Percentiles rank a stretch among this genome's conserved stretches.
phyloP scores from a whole-genome alignment of 2,329 filamentous ascomycete genomes.

The Fusarium tupiense region DNA sequence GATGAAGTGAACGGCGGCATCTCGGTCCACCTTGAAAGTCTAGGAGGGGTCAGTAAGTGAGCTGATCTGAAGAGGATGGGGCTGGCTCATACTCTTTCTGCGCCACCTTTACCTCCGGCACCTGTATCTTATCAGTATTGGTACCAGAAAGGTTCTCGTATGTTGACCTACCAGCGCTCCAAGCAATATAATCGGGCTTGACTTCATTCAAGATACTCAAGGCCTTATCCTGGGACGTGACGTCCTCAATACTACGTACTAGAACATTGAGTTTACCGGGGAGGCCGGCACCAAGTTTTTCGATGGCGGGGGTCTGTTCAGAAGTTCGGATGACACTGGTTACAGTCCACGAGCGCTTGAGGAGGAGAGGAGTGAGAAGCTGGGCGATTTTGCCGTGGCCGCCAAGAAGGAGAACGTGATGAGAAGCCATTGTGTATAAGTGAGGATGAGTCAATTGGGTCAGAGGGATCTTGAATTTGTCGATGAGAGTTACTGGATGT shows the following conservation, averaged over 20 bases:
- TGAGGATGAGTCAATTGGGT: background rate
- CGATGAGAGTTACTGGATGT: background rate
- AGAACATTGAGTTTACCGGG: slow-evolving; percentile 74
- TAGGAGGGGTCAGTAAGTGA: slow-evolving; percentile 42
- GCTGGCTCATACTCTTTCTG: slow-evolving; percentile 53
- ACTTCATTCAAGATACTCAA: slow-evolving; percentile 69
- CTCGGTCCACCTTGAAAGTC: slow-evolving; percentile 68
- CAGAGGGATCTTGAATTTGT: background rate
- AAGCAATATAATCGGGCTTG: slow-evolving; percentile 73
- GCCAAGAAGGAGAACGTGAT: slow-evolving; percentile 76
- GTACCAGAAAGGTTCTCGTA: background rate
- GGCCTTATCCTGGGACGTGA: slow-evolving; percentile 71
- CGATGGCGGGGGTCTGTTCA: slow-evolving; percentile 72
- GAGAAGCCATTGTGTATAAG: slow-evolving; percentile 44
- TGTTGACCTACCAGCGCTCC: slow-evolving; percentile 67
- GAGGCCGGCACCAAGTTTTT: slow-evolving; percentile 66
- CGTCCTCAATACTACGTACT: slow-evolving; percentile 75
- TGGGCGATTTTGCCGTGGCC: slow-evolving; percentile 85
- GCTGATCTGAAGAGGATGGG: background rate
- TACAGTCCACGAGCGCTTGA: slow-evolving; percentile 78
- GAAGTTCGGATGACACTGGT: slow-evolving; percentile 80
- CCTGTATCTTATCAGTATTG: slow-evolving; percentile 48
- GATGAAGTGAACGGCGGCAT: slow-evolving; percentile 72
- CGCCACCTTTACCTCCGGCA: slow-evolving; percentile 68
- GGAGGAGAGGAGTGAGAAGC: slow-evolving; percentile 78